Evolutionary conservation across 331 rosid species (phyloP), one percentile per base, ranked within the genome.

Genomic region (Malus hybrid): DNA sequence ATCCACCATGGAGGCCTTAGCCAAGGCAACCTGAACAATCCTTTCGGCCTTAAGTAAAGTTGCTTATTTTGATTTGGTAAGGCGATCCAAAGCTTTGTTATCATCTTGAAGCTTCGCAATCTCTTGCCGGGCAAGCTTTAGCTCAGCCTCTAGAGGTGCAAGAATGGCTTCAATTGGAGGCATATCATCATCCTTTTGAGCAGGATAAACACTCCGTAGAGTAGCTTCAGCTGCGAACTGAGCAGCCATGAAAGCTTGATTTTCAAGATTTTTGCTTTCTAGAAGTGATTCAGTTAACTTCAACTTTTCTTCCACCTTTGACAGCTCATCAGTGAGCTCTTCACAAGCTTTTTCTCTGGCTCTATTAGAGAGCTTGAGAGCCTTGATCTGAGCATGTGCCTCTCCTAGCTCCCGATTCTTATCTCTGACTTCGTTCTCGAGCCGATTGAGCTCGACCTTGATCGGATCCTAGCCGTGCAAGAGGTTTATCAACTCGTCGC

Each of bases 151-250:
- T 72, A 93, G 83, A 83, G 98, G 98, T 48, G 98, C 97, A 34
- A 93, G 93, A 83, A 93, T 93, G 78, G 98, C 98, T 81, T 93
- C 98, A 48, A 93, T 93, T 56, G 98, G 98, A 78, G 98, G 98
- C 98, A 93, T 93, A 86, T 93, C 98, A 76, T 93, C 98, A 79
- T 93, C 98, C 90, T 93, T 93, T 74, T 93, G 98, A 46, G 96
- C 98, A 75, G 97, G 93, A 82, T 93, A 97, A 70, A 93, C 98
- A 87, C 98, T 93, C 46, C 97, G 88, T 73, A 93, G 90, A 61
- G 98, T 89, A 77, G 98, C 98, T 86, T 93, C 98, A n/a, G 98
- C 98, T 7, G 98, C 98, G 77, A 91, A 93, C 84, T 93, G 98
- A 63, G 98, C 98, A 52, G 98, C 98, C 98, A 93, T 91, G 27